Evolutionary conservation across 768 basidiomycete species (phyloP), one percentile per base, ranked within the genome.

Genomic region (Mycena venus): DNA sequence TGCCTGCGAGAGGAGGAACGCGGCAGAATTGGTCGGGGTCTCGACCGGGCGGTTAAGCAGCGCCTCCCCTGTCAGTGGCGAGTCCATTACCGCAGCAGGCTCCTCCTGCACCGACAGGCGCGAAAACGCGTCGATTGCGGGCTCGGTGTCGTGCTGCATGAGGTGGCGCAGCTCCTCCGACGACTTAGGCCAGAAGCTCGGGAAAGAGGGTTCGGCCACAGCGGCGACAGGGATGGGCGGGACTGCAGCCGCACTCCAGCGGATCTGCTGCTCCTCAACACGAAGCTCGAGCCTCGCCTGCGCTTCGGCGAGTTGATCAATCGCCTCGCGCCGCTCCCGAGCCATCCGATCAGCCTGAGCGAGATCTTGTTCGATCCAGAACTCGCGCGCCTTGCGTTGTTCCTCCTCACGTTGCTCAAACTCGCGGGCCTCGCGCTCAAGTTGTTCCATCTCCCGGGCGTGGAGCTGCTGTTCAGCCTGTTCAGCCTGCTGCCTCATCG

Each of bases 91-190:
- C 19, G 62, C 65, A 34, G 60, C 75, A 40, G 19, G 68, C 58
- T 67, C 79, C 51, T 75, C 62, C 38, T 73, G 74, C 51, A 75
- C 66, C 36, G 68, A 65, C 34, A 70, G 53, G 27, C 68, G 55
- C 60, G 74, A 70, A 21, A 73, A 75, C 25, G 70, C 69, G 32
- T 72, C 70, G 1, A 71, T 15, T 4, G n/a, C 69, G n/a, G 71
- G 68, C 44, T 73, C 72, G 23, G 59, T 32, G 49, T 67, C 59
- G 34, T 77, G 76, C 3, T 76, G 75, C 68, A 81, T 78, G 38
- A 85, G 64, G 64, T 85, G 82, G 53, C 78, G 78, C 74, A 86
- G 82, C 75, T 86, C 85, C 69, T 85, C 83, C 31, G 81, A 81
- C 25, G 83, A 81, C 69, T 78, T 83, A 9, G 83, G 84, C 85